A percentile compares a stretch with the other conserved stretches of the same genome.
phyloP scores from a whole-genome alignment of 192 early-diverging fungal species.

The Phlyctochytrium planicorne region DNA sequence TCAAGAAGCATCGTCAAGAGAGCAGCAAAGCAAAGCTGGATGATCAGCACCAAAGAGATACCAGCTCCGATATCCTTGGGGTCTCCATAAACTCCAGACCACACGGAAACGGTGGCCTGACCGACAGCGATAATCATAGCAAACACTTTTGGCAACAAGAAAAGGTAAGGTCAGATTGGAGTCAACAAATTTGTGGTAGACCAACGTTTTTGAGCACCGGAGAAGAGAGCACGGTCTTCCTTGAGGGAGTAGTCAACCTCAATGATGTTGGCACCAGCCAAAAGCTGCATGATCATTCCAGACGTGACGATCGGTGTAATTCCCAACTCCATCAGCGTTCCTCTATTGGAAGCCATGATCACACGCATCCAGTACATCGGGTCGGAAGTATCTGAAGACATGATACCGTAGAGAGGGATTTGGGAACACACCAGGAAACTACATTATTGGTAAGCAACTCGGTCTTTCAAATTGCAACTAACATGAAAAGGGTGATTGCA shows the following conservation, averaged over 20 bases:
- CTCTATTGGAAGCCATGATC: slow-evolving; percentile 99
- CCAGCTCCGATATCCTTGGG: slow-evolving; percentile 95
- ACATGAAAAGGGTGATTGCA: slow-evolving; percentile 95
- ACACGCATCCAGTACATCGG: slow-evolving; percentile 99
- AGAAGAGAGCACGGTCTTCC: slow-evolving; percentile 97
- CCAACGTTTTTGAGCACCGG: slow-evolving; percentile 93
- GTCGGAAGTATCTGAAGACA: slow-evolving; percentile 99
- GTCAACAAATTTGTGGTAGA: not conserved
- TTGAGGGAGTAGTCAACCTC: slow-evolving; percentile 98
- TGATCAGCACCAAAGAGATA: slow-evolving; percentile 92
- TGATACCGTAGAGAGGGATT: slow-evolving; percentile 99
- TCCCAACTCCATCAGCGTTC: slow-evolving; percentile 99
- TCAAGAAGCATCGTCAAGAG: slow-evolving; percentile 97
- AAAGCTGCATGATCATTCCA: slow-evolving; percentile 99
- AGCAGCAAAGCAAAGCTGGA: slow-evolving; percentile 96
- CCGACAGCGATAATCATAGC: slow-evolving; percentile 99
- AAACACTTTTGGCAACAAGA: slow-evolving; percentile 59
- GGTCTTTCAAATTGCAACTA: not conserved
- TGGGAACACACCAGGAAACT: slow-evolving; percentile 98
- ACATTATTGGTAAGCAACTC: not conserved
- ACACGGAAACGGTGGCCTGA: slow-evolving; percentile 96
- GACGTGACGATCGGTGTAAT: slow-evolving; percentile 99
- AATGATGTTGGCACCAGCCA: slow-evolving; percentile 97
- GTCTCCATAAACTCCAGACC: slow-evolving; percentile 97
- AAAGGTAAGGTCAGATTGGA: not conserved